A percentile compares a stretch with the other conserved stretches of the same genome.
Conservation (phyloP, 2,329 filamentous ascomycete species). For the Periconia macrospinosa region DNA sequence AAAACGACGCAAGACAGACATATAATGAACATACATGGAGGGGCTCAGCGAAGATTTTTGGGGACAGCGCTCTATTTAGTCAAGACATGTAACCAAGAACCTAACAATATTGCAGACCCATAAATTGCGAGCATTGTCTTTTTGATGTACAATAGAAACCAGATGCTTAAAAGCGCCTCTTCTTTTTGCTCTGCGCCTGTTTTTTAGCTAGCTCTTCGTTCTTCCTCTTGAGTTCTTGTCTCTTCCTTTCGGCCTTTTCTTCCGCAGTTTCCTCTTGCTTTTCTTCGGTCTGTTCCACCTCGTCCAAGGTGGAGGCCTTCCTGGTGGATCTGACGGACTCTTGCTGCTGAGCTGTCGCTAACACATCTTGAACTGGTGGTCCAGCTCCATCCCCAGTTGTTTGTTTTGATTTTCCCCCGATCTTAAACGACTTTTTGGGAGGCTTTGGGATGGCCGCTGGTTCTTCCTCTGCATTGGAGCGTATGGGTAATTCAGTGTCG, state of each 20-base stretch:
- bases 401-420: slow-evolving; percentile 33
- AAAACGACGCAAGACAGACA: no score
- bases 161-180: slow-evolving; percentile 31
- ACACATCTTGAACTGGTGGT: background rate
- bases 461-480: background rate
- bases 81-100: no score
- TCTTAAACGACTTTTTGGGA: slow-evolving; percentile 27
- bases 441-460: slow-evolving; percentile 14
- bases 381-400: slow-evolving; percentile 5
- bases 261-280: slow-evolving; percentile 46
- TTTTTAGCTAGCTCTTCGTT: slow-evolving; percentile 59
- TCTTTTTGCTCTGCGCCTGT: slow-evolving; percentile 40
- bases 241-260: slow-evolving; percentile 57
- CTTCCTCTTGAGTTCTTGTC: slow-evolving; percentile 60
- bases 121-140: no score
- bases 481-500: background rate
- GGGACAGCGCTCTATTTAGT: no score
- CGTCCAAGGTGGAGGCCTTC: slow-evolving; percentile 11
- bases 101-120: no score
- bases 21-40: no score
- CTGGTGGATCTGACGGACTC: slow-evolving; percentile 1
- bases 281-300: slow-evolving; percentile 12
- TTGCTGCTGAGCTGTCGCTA: no score
- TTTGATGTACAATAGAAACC: background rate
- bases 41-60: no score